Conservation (phyloP, 2,329 filamentous ascomycete species). For the Paecilomyces formosus region DNA sequence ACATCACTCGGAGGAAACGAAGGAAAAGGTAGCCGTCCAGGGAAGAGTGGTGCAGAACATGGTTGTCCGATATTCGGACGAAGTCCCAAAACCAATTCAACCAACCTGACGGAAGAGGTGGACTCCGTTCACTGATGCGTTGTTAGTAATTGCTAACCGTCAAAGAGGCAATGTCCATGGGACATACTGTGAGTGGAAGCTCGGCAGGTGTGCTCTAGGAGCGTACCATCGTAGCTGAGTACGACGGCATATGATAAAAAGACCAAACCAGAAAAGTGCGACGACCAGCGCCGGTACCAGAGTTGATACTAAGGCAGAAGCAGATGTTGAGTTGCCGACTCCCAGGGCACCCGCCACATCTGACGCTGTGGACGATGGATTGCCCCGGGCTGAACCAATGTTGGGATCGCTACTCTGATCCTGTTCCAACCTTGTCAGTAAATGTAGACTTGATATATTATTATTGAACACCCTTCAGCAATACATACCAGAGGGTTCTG, state of each 20-base stretch:
- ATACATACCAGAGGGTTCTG: neutral
- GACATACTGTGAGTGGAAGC: conserved; percentile 32
- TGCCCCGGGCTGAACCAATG: conserved; percentile 32
- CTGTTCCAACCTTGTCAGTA: conserved; percentile 11
- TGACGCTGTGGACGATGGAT: conserved; percentile 27
- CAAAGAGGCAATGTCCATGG: neutral
- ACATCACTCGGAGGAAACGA: conserved; percentile 73
- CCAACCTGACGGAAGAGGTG: conserved; percentile 39
- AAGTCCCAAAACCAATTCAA: conserved; percentile 50
- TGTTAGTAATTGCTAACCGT: conserved; percentile 5
- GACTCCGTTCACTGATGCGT: conserved; percentile 36
- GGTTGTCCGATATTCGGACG: conserved; percentile 57
- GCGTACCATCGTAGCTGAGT: conserved; percentile 40
- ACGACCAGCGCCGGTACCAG: conserved; percentile 43
- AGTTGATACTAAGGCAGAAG: conserved; percentile 41
- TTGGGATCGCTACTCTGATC: conserved; percentile 34
- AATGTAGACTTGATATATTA: neutral
- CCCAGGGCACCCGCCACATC: conserved; percentile 23
- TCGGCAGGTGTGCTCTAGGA: conserved; percentile 35
- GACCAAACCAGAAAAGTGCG: conserved; percentile 34
- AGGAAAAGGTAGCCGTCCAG: conserved; percentile 89
- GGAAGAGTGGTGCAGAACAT: conserved; percentile 82
- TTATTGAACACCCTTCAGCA: neutral
- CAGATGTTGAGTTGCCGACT: conserved; percentile 39
- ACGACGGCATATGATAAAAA: conserved; percentile 41